Conservation (phyloP, 2,329 filamentous ascomycete species). For the Chaetomium globosum region DNA sequence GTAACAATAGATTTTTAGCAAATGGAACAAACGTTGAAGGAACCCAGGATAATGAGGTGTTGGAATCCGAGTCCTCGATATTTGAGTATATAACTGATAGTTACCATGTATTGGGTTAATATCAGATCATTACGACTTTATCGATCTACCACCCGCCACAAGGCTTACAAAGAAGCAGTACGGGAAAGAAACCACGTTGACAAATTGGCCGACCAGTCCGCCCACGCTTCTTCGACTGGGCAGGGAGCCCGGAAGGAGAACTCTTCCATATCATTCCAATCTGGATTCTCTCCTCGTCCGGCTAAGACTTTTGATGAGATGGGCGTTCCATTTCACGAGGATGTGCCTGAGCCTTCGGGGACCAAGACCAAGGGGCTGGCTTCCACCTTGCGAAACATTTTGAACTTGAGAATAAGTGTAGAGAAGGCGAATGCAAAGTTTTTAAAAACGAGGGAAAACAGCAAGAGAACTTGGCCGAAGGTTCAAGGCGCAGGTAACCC, state of each 20-base stretch:
- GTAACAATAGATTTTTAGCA: background rate
- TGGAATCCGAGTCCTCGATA: background rate
- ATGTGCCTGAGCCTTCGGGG: background rate
- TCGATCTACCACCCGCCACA: background rate
- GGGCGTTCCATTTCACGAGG: background rate
- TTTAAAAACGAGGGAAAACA: background rate
- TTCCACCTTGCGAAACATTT: background rate
- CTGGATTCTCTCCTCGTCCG: background rate
- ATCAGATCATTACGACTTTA: background rate
- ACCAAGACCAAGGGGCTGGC: background rate
- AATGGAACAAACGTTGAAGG: background rate
- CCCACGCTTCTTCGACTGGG: background rate
- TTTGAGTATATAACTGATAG: background rate
- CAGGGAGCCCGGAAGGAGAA: background rate
- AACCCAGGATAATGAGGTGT: background rate
- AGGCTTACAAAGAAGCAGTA: background rate
- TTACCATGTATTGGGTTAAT: background rate
- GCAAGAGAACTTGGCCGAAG: background rate
- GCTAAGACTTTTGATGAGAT: slow-evolving; percentile 2
- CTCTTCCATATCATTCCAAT: background rate
- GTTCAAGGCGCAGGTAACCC: no score
- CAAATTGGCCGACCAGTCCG: background rate
- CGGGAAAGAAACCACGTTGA: background rate
- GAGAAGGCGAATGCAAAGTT: background rate
- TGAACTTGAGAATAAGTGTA: background rate